Evolutionary conservation across 257 asterid genomes (phyloP), one percentile per base, ranked within the genome.

Genomic region (Striga asiatica): DNA sequence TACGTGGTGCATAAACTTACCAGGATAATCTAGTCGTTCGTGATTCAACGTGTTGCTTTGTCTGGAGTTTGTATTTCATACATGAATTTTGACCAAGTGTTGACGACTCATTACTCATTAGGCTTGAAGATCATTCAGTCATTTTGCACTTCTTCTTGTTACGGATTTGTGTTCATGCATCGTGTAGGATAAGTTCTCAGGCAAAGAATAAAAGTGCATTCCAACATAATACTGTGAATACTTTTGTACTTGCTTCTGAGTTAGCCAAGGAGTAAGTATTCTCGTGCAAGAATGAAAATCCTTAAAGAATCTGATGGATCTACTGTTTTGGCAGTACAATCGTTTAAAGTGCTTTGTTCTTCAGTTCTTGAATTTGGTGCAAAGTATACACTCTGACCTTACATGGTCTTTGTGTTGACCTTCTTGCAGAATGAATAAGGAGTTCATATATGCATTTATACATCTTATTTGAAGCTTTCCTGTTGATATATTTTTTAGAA

Each of bases 361-460:
- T 54, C 6, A 12, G 35, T 61, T 28, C 58, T 24, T 61, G 59
- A 20, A 61, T 23, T 50, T 61, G 22, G 50, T 24, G 41, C 12
- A 34, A 18, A 49, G 8, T 50, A 50, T 11, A 60, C 41, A 9
- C 6, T 37, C 20, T 35, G 27, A 27, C 7, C 57, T 52, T 20
- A 4, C 54, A 41, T 51, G 34, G 12, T 39, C 17, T 23, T 17
- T 5, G 35, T 29, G 35, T 10, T 29, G 5, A n/a, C n/a, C 9
- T 29, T 7, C 35, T 29, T 7, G 8, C 35, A 29, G 35, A 29
- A 29, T 29, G 8, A 29, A 10, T 29, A 29, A 3, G 0, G 35
- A 29, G 6, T 29, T 29, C 8, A 29, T 5, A 29, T 60, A 4
- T 23, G 56, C 6, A 12, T 29, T 55, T 60, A 35, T 7, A 29